Base-by-base conservation (phyloP, 495 filamentous ascomycete species). In the Aspergillus affinis region DNA sequence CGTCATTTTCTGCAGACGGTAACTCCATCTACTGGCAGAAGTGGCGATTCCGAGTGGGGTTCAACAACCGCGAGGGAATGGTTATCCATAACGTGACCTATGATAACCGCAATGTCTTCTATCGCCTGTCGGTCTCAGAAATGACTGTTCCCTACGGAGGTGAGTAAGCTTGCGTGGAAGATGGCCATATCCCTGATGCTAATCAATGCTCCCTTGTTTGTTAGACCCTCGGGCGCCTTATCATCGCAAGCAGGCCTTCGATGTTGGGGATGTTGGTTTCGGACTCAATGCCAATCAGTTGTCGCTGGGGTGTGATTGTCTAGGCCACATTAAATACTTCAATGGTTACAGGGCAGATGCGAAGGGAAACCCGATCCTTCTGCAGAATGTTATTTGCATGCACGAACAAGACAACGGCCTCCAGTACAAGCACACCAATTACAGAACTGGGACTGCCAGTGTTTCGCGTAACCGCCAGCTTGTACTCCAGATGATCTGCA, bases 401-500 rank as follows among this genome's bases (percentile, higher is more conserved):
- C 85, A 89, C 63, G 88, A 91, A 62, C 86, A 89, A 65, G 85
- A 88, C 54, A 81, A 81, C 50, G 85, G 85, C 17, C 79, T 88
- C 47, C 79, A 84, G 44, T 84, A 85, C 76, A 88, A 88, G 57
- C 85, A 88, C 69, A 87, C 84, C 7, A 89, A 89, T 60, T 89
- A 87, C 65, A 78, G 86, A 7, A 82, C 83, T 15, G 81, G 80
- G 27, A 74, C 82, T 23, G 85, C 85, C 19, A 84, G 82, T 3
- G 78, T 88, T 27, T 80, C 82, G 29, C 80, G 85, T 49, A 84
- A 82, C 59, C 75, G 85, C 20, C 84, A 87, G 62, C 72, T 88
- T n/a, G 81, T 87, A 20, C 64, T 88, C 9, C 90, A 93, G 61
- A 88, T 88, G 65, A 90, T 91, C 64, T 85, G 89, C 64, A 92